phyloP scores from a whole-genome alignment of 1,284 basidiomycete genomes.

The Malassezia sp. region DNA sequence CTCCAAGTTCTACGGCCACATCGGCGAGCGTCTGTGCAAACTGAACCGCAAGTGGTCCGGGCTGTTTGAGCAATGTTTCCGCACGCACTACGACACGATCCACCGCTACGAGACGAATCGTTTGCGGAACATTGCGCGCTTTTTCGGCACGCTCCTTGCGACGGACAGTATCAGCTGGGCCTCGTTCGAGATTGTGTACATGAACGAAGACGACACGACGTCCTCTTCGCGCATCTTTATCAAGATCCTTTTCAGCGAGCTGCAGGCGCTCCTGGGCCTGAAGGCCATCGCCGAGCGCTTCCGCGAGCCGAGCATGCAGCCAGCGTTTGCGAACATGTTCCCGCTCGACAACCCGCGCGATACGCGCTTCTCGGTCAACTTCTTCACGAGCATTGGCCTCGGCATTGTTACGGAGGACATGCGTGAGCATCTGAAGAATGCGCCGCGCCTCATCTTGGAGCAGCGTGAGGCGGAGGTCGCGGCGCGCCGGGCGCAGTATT shows the following conservation, averaged over 20 bases:
- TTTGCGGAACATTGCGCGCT: constrained; percentile 86
- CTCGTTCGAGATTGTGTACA: constrained; percentile 68
- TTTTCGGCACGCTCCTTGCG: constrained; percentile 70
- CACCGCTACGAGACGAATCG: constrained; percentile 98
- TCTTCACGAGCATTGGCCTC: constrained; percentile 75
- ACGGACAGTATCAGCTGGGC: constrained; percentile 83
- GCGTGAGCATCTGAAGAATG: constrained; percentile 91
- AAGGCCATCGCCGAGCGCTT: constrained; percentile 70
- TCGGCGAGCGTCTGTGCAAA: constrained; percentile 92
- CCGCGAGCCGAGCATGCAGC: constrained; percentile 53
- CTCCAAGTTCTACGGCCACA: constrained; percentile 85
- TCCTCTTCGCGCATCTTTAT: constrained; percentile 91
- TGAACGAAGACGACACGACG: constrained; percentile 97
- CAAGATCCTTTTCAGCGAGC: constrained; percentile 88
- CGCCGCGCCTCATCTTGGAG: constrained; percentile 78
- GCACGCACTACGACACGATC: constrained; percentile 85
- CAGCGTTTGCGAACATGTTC: constrained; percentile 73
- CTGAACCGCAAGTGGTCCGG: constrained; percentile 88
- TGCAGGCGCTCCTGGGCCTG: constrained; percentile 84
- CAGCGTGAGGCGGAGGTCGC: constrained; percentile 57
- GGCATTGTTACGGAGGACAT: constrained; percentile 87
- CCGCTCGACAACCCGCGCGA: constrained; percentile 91
- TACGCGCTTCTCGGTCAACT: constrained; percentile 94
- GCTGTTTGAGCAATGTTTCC: constrained; percentile 73
- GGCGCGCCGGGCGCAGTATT: constrained; percentile 36